These are phyloP conservation scores for Fusarium oligoseptatum DNA, from an alignment of 2,329 filamentous ascomycete genomes.

Conservation along the genomic window DNA sequence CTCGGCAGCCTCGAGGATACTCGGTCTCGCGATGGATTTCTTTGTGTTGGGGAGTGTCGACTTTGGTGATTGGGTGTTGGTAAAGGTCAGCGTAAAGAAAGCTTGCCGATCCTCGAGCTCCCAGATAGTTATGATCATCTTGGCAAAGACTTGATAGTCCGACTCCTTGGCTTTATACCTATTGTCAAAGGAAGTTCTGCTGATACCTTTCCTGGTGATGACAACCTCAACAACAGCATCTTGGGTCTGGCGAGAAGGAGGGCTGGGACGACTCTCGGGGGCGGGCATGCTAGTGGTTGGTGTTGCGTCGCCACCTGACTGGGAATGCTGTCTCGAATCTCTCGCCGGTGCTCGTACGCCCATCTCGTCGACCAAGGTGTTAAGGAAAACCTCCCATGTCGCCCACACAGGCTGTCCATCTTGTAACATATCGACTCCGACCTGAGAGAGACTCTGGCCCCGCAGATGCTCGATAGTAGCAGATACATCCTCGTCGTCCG, in stretches of 20 bases:
- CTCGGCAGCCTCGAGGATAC: slow-evolving; percentile 61
- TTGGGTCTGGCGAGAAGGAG: slow-evolving; percentile 55
- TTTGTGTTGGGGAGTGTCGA: slow-evolving; percentile 50
- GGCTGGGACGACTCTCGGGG: slow-evolving; percentile 51
- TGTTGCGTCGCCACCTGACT: slow-evolving; percentile 51
- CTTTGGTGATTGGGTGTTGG: slow-evolving; percentile 64
- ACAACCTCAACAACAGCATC: slow-evolving; percentile 78
- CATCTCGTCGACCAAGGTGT: slow-evolving; percentile 63
- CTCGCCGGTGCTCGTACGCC: slow-evolving; percentile 47
- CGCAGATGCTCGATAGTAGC: slow-evolving; percentile 70
- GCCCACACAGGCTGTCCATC: slow-evolving; percentile 72
- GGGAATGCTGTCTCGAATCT: slow-evolving; percentile 37
- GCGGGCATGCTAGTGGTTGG: slow-evolving; percentile 50
- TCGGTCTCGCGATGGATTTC: slow-evolving; percentile 56
- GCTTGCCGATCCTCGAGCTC: slow-evolving; percentile 74
- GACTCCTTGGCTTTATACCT: slow-evolving; percentile 53
- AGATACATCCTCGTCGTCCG: slow-evolving; percentile 56
- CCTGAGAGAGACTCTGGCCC: slow-evolving; percentile 75
- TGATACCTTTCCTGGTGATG: slow-evolving; percentile 65
- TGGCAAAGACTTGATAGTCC: slow-evolving; percentile 67
- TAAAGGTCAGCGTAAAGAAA: slow-evolving; percentile 83
- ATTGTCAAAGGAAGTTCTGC: slow-evolving; percentile 54
- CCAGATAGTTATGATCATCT: slow-evolving; percentile 84
- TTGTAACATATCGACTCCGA: slow-evolving; percentile 81
- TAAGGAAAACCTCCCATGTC: slow-evolving; percentile 71